Evolutionary conservation across 2,329 filamentous ascomycete species (phyloP).

Genomic region (Hymenoscyphus fraxineus): DNA sequence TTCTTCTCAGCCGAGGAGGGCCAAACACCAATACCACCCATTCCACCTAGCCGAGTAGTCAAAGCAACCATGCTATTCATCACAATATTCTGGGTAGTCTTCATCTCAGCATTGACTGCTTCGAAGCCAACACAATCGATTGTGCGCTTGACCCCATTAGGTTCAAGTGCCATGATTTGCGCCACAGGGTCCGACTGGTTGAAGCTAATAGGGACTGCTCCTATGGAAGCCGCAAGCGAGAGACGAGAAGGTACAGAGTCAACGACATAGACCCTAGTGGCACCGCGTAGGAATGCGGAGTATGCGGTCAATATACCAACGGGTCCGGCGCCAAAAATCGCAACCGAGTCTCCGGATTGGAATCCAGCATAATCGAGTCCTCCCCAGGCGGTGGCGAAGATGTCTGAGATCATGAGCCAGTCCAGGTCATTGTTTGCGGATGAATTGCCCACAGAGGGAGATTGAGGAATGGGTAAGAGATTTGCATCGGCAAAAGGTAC

Average conservation of each 20-base stretch:
- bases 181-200: conserved; percentile 24
- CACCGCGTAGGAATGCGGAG: background rate
- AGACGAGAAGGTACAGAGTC: background rate
- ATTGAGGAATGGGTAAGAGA: no score
- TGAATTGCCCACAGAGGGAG: background rate
- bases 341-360: conserved; percentile 28
- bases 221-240: conserved; percentile 18
- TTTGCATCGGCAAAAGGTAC: background rate
- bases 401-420: conserved; percentile 28
- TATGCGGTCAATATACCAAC: background rate
- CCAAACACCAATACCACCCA: background rate
- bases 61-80: background rate
- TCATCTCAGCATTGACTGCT: conserved; percentile 16
- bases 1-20: background rate
- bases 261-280: background rate
- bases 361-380: conserved; percentile 24
- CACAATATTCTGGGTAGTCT: conserved; percentile 8
- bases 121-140: conserved; percentile 26
- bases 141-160: conserved; percentile 22
- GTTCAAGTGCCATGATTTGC: conserved; percentile 29
- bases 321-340: conserved; percentile 31
- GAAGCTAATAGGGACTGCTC: conserved; percentile 36
- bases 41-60: background rate
- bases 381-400: conserved; percentile 28
- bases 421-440: conserved; percentile 11